Conservation (phyloP, 129 eudicot species). For the sunflower (Helianthus annuus) region DNA sequence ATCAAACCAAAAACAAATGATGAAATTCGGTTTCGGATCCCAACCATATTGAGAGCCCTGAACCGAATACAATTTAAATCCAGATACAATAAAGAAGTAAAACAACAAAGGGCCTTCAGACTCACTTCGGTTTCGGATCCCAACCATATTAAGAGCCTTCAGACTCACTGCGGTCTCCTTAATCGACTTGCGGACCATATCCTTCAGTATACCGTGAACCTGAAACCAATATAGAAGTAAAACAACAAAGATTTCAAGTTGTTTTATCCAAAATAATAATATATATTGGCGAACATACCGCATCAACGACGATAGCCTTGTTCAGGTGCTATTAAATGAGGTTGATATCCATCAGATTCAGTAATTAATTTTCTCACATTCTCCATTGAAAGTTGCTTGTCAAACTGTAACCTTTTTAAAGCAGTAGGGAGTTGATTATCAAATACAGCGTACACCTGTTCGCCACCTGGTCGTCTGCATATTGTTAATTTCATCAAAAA, state of each 20-base stretch:
- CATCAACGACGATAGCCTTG: slow-evolving; percentile 97
- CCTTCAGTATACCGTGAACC: slow-evolving; percentile 92
- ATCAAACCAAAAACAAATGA: neutral
- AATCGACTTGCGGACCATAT: slow-evolving; percentile 81
- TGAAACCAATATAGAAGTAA: slow-evolving; percentile 31
- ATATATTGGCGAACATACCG: slow-evolving; percentile 44
- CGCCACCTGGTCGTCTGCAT: slow-evolving; percentile 96
- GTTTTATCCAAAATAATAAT: no score
- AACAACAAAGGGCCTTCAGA: no score
- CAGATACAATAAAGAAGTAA: no score
- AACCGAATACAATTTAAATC: neutral
- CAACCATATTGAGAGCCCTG: neutral
- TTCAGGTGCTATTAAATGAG: slow-evolving; percentile 97
- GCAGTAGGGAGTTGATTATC: slow-evolving; percentile 97
- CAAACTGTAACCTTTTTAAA: slow-evolving; percentile 83
- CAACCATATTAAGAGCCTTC: neutral
- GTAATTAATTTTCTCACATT: slow-evolving; percentile 86
- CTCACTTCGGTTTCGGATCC: no score
- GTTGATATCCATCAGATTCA: slow-evolving; percentile 98
- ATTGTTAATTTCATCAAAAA: slow-evolving; percentile 9
- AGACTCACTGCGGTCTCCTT: slow-evolving; percentile 72
- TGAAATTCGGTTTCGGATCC: neutral
- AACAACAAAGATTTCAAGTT: neutral
- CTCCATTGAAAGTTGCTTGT: slow-evolving; percentile 90
- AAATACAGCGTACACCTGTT: slow-evolving; percentile 73